Evolutionary conservation across 2,329 filamentous ascomycete genomes (phyloP).

Genomic region (Ophiobolus disseminans): DNA sequence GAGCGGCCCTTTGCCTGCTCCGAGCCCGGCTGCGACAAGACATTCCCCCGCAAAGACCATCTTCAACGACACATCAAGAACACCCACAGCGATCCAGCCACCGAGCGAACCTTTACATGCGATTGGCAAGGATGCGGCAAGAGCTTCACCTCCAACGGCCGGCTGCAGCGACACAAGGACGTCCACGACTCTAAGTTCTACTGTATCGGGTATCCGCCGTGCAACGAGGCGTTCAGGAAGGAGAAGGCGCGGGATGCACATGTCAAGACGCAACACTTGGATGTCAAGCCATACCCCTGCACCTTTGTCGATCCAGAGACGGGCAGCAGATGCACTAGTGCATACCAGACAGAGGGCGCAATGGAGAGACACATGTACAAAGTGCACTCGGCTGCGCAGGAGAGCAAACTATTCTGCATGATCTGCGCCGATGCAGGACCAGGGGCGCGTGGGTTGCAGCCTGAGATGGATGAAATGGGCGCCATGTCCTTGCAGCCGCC

Average conservation of each 20-base stretch:
- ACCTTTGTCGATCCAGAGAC: constrained; percentile 62
- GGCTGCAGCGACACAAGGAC: constrained; percentile 77
- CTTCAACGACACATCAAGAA: constrained; percentile 85
- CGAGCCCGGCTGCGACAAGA: constrained; percentile 76
- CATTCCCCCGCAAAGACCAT: constrained; percentile 86
- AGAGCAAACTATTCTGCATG: constrained; percentile 73
- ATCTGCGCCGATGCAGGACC: constrained; percentile 63
- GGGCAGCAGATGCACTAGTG: constrained; percentile 66
- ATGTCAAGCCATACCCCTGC: constrained; percentile 75
- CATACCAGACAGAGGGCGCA: constrained; percentile 75
- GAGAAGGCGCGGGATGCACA: constrained; percentile 85
- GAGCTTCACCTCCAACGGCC: constrained; percentile 79
- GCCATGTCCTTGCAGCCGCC: constrained; percentile 27
- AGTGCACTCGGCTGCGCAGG: constrained; percentile 68
- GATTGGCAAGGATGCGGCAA: constrained; percentile 76
- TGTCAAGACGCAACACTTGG: constrained; percentile 76
- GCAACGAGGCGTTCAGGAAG: constrained; percentile 83
- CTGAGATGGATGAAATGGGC: constrained; percentile 19
- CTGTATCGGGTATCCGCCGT: constrained; percentile 74
- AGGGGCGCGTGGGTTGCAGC: constrained; percentile 38
- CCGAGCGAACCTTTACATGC: constrained; percentile 72
- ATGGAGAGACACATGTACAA: constrained; percentile 75
- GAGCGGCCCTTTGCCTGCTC: constrained; percentile 80
- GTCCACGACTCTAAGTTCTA: constrained; percentile 79
- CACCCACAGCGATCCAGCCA: constrained; percentile 68